Evolutionary conservation across 768 basidiomycete genomes (phyloP).

Genomic region (Amanita subjunquillea): DNA sequence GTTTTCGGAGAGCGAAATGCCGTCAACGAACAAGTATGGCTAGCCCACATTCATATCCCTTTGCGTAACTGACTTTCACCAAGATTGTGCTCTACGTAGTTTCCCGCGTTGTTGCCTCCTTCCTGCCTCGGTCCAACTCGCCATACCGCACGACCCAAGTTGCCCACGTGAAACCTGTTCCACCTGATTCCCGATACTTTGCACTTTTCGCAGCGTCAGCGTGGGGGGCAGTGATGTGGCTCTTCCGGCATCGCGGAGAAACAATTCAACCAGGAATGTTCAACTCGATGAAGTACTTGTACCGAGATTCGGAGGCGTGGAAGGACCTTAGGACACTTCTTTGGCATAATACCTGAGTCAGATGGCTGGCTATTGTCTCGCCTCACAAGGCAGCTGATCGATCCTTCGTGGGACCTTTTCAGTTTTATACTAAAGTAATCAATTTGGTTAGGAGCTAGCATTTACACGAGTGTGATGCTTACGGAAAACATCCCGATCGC

Average conservation of each 20-base stretch:
- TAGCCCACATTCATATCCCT: not conserved
- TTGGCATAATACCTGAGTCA: constrained; percentile 75
- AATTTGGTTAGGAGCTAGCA: constrained; percentile 9
- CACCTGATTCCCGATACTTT: constrained; percentile 81
- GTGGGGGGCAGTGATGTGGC: constrained; percentile 97
- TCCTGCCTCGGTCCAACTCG: constrained; percentile 69
- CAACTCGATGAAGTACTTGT: constrained; percentile 92
- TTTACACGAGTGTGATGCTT: constrained; percentile 12
- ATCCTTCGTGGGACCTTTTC: constrained; percentile 40
- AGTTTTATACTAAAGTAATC: constrained; percentile 48
- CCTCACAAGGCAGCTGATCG: constrained; percentile 29
- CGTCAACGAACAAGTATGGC: constrained; percentile 81
- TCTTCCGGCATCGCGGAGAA: constrained; percentile 81
- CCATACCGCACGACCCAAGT: constrained; percentile 39
- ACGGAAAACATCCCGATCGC: constrained; percentile 65
- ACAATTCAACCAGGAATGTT: constrained; percentile 97
- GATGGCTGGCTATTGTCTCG: constrained; percentile 6
- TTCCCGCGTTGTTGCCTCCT: constrained; percentile 84
- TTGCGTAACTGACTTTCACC: constrained; percentile 2
- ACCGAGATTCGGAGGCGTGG: constrained; percentile 89
- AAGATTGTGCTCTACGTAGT: constrained; percentile 96
- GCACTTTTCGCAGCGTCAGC: constrained; percentile 77
- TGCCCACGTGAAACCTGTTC: constrained; percentile 52
- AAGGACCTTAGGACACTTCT: constrained; percentile 69
- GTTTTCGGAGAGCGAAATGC: constrained; percentile 82